Conservation (phyloP, 2,329 filamentous ascomycete species). For the Exophiala xenobiotica region DNA sequence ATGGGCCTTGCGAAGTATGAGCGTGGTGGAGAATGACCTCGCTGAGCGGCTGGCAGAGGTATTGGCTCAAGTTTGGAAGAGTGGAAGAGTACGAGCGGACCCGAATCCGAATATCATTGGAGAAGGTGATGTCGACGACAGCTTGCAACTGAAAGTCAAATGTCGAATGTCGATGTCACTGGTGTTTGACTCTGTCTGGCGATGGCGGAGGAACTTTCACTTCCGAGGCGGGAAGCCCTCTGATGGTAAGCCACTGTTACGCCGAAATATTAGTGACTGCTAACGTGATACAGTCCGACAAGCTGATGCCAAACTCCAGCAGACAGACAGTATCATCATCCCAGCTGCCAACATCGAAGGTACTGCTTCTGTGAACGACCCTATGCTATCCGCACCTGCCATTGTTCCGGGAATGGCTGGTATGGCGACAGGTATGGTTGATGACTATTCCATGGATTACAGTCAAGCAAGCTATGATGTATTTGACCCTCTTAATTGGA, state of each 20-base stretch:
- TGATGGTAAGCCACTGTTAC: constrained; percentile 36
- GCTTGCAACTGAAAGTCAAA: constrained; percentile 62
- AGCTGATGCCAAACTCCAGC: constrained; percentile 15
- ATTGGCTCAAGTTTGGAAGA: constrained; percentile 64
- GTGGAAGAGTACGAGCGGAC: constrained; percentile 38
- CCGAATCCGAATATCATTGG: constrained; percentile 29
- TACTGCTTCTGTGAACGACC: constrained; percentile 13
- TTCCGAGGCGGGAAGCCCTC: constrained; percentile 60
- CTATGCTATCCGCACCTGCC: constrained; percentile 18
- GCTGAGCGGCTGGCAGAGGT: constrained; percentile 65
- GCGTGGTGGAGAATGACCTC: constrained; percentile 62
- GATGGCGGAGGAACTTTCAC: constrained; percentile 65
- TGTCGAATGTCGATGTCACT: constrained; percentile 68
- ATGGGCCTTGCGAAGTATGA: constrained; percentile 59
- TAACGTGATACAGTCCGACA: constrained; percentile 15
- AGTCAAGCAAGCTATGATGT: constrained; percentile 69
- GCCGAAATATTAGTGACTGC: background rate
- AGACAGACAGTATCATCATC: constrained; percentile 10
- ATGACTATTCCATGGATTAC: constrained; percentile 26
- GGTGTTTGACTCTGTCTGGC: constrained; percentile 66
- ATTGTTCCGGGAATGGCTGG: constrained; percentile 31
- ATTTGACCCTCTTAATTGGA: constrained; percentile 91
- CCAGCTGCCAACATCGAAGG: constrained; percentile 4
- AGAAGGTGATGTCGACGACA: constrained; percentile 27
- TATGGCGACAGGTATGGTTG: constrained; percentile 29